Percentiles rank a stretch among this genome's conserved stretches.
phyloP scores from a whole-genome alignment of 2,329 filamentous ascomycete genomes.

The Sarocladium strictum region DNA sequence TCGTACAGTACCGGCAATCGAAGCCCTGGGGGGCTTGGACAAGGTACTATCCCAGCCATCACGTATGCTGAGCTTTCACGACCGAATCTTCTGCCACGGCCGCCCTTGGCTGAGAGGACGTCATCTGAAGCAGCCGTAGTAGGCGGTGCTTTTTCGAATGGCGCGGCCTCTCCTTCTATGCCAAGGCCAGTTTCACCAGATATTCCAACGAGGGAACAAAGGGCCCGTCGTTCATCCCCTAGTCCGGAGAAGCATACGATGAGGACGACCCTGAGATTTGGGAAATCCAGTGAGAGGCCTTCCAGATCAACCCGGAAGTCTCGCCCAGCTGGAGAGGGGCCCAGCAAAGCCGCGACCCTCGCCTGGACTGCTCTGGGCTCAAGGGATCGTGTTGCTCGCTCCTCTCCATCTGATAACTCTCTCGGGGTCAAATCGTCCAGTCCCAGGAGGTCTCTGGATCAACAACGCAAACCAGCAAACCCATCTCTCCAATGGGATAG shows the following conservation, averaged over 20 bases:
- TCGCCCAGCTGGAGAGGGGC: conserved; percentile 41
- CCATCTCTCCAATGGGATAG: conserved; percentile 45
- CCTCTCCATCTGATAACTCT: background rate
- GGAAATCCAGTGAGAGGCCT: conserved; percentile 37
- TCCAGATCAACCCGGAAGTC: conserved; percentile 33
- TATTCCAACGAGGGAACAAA: conserved; percentile 25
- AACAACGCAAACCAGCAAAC: conserved; percentile 23
- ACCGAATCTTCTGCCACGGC: conserved; percentile 53
- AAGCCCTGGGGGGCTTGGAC: conserved; percentile 62
- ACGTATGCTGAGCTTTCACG: conserved; percentile 77
- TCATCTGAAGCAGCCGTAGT: conserved; percentile 43
- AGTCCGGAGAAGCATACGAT: conserved; percentile 58
- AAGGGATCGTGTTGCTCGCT: conserved; percentile 24
- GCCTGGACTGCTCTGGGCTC: conserved; percentile 50
- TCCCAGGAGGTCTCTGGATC: conserved; percentile 24
- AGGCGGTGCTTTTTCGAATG: conserved; percentile 22
- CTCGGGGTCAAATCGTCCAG: conserved; percentile 12
- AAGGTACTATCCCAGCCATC: conserved; percentile 75
- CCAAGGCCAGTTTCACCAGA: conserved; percentile 7
- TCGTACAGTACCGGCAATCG: conserved; percentile 16
- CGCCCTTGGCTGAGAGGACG: conserved; percentile 47
- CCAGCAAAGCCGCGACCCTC: conserved; percentile 58
- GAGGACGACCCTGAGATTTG: conserved; percentile 53
- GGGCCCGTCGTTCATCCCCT: conserved; percentile 41
- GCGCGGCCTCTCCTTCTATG: background rate